Conservation (phyloP, 768 basidiomycete genomes). For the Sarcodon aspratus region DNA sequence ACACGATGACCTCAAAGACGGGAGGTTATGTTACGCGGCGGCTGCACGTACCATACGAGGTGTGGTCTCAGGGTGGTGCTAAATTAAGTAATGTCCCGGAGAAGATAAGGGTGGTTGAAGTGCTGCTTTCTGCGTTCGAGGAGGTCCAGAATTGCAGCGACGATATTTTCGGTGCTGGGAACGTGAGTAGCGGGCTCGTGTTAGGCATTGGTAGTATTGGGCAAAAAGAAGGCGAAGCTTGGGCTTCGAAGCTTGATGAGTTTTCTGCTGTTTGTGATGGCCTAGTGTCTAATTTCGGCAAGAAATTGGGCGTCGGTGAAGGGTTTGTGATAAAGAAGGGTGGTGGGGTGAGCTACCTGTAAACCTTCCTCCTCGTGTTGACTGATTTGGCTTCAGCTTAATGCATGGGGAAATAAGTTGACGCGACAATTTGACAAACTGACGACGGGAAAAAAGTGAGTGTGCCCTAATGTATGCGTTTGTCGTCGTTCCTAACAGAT, state of each 20-base stretch:
- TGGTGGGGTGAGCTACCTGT: constrained; percentile 31
- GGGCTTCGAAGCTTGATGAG: constrained; percentile 71
- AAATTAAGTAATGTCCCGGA: constrained; percentile 74
- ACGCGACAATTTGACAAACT: constrained; percentile 72
- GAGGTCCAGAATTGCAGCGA: constrained; percentile 63
- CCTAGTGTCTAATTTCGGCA: constrained; percentile 72
- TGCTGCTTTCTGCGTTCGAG: constrained; percentile 69
- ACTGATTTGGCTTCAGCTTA: constrained; percentile 23
- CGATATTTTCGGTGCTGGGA: constrained; percentile 70
- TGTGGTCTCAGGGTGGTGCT: constrained; percentile 87
- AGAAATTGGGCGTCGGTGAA: constrained; percentile 83
- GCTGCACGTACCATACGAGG: constrained; percentile 79
- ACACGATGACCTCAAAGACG: constrained; percentile 66
- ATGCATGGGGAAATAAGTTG: constrained; percentile 63
- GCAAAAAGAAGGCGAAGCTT: constrained; percentile 67
- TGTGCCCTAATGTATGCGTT: constrained; percentile 4
- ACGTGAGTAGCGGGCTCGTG: constrained; percentile 62
- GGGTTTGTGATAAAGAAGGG: constrained; percentile 78
- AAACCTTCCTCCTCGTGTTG: neutral
- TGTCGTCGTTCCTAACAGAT: constrained; percentile 1
- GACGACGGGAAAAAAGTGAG: constrained; percentile 84
- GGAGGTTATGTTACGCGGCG: constrained; percentile 86
- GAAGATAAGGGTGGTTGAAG: constrained; percentile 77
- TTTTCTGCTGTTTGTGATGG: constrained; percentile 72
- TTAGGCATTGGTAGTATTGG: constrained; percentile 70